These are phyloP conservation scores for Dysphania ambrosioides DNA, from an alignment of 148 eudicot genomes.

Conservation along the genomic window DNA sequence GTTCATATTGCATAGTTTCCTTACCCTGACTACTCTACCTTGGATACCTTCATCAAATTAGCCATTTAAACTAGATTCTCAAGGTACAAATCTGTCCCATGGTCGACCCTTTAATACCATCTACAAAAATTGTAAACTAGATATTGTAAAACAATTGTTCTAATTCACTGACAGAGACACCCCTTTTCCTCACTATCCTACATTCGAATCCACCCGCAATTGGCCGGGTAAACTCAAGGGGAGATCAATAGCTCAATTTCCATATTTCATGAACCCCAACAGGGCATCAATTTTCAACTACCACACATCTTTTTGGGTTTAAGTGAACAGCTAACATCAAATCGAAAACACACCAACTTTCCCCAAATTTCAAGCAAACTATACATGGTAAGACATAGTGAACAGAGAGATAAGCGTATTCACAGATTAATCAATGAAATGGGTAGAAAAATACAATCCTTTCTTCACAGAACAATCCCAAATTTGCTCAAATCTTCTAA, in stretches of 20 bases:
- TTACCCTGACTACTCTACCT: background rate
- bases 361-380: background rate
- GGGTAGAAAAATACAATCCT: no score
- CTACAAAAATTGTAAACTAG: background rate
- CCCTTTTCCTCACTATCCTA: background rate
- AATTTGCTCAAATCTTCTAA: no score
- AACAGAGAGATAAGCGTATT: no score
- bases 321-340: background rate
- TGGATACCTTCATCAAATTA: background rate
- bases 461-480: no score
- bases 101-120: background rate
- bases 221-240: background rate
- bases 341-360: background rate
- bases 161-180: background rate
- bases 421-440: no score
- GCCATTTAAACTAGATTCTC: background rate
- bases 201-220: background rate
- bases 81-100: background rate
- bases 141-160: background rate
- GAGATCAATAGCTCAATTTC: background rate
- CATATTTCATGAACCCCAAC: background rate
- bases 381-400: background rate
- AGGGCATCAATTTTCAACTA: background rate
- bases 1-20: background rate
- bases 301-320: background rate